These are phyloP conservation scores for Flaveria trinervia DNA, from an alignment of 129 eudicot species.

Conservation along the genomic window DNA sequence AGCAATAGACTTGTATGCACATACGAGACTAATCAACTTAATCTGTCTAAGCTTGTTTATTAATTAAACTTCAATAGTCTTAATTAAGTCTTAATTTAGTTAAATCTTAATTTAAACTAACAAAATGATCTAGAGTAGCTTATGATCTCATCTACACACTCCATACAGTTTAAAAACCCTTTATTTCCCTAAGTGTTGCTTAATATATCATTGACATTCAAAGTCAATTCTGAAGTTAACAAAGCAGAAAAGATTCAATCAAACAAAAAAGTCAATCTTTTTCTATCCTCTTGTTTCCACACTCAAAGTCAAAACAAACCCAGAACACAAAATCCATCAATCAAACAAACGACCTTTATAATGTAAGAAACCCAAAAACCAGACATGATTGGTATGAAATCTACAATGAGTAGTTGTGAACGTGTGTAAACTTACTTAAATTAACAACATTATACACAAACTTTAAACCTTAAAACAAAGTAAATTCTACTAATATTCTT, in stretches of 20 bases:
- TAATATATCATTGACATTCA: neutral
- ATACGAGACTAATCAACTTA: no score
- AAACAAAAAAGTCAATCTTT: neutral
- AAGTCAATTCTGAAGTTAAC: neutral
- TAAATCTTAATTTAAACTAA: no score
- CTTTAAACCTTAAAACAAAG: conserved; percentile 5
- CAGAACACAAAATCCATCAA: conserved; percentile 7
- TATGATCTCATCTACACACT: no score
- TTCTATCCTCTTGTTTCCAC: conserved; percentile 12
- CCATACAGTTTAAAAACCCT: neutral
- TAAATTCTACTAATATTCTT: conserved; percentile 36
- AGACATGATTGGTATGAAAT: conserved; percentile 15
- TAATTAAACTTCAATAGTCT: no score
- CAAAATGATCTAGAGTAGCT: no score
- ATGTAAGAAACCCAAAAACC: conserved; percentile 10
- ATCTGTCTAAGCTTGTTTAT: no score
- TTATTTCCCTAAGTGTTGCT: neutral
- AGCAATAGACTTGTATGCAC: no score
- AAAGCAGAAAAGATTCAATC: neutral
- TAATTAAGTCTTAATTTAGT: no score
- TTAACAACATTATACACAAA: conserved; percentile 37
- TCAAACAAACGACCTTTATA: conserved; percentile 23
- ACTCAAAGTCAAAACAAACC: conserved; percentile 11
- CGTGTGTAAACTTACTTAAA: conserved; percentile 32
- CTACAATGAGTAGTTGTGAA: conserved; percentile 32